These are phyloP conservation scores for Rhizoclosmatium sp. DNA, from an alignment of 192 early-diverging fungal genomes.

Conservation along the genomic window DNA sequence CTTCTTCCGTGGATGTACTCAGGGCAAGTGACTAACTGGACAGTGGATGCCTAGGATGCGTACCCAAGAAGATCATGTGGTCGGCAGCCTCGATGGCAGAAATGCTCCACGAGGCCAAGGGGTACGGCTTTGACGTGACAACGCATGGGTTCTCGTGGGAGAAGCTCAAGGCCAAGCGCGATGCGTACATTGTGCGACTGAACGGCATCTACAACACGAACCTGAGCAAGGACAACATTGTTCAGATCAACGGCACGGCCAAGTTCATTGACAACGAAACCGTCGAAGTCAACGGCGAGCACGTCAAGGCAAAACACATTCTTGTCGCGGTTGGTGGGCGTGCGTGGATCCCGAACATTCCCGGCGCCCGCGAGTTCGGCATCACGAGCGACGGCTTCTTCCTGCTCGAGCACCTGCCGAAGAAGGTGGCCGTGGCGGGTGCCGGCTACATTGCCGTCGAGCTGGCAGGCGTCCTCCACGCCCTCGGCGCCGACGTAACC, in stretches of 20 bases:
- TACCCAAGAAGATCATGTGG: constrained; percentile 88
- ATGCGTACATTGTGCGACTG: constrained; percentile 94
- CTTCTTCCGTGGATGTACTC: neutral
- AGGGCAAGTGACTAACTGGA: no score
- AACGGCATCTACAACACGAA: constrained; percentile 97
- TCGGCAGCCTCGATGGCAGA: constrained; percentile 90
- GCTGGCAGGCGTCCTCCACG: constrained; percentile 90
- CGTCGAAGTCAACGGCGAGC: constrained; percentile 63
- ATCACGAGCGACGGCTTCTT: constrained; percentile 97
- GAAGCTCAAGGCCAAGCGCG: constrained; percentile 86
- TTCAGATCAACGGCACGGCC: constrained; percentile 84
- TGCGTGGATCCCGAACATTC: constrained; percentile 75
- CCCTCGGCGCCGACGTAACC: constrained; percentile 84
- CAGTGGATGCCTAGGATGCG: constrained; percentile 51
- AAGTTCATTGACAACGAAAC: constrained; percentile 80
- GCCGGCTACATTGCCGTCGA: constrained; percentile 97
- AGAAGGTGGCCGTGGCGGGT: constrained; percentile 64
- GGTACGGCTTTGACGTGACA: constrained; percentile 85
- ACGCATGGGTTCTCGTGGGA: constrained; percentile 79
- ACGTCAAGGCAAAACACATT: constrained; percentile 76
- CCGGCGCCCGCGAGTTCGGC: constrained; percentile 82
- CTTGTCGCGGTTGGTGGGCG: constrained; percentile 84
- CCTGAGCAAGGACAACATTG: constrained; percentile 84
- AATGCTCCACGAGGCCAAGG: constrained; percentile 84
- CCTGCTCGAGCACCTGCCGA: constrained; percentile 88